Percentiles rank a stretch among this genome's conserved stretches.
Evolutionary conservation across 805 yeast genomes (phyloP).

Genomic region (Candida pseudoglaebosa): DNA sequence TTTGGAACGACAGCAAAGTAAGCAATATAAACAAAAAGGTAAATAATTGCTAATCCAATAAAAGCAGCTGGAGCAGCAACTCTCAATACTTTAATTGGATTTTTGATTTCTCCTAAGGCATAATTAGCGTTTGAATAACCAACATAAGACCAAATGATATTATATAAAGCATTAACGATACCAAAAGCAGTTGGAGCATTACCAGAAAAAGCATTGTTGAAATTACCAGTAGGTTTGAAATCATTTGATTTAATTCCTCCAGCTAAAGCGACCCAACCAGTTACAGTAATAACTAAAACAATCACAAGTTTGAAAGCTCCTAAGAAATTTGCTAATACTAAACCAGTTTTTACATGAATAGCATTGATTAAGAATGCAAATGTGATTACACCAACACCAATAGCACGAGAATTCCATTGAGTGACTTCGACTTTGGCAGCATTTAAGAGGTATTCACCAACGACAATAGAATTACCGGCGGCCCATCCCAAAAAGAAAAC

Average conservation of each 20-base stretch:
- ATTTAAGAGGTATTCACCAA: constrained; percentile 70
- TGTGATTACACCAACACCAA: constrained; percentile 71
- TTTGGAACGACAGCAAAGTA: constrained; percentile 79
- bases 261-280: constrained; percentile 82
- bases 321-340: constrained; percentile 56
- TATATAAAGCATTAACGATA: constrained; percentile 70
- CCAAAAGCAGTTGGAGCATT: constrained; percentile 58
- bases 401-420: constrained; percentile 73
- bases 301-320: constrained; percentile 75
- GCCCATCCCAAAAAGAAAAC: constrained; percentile 82
- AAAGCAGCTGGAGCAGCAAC: constrained; percentile 76
- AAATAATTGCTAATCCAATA: constrained; percentile 54
- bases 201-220: constrained; percentile 55
- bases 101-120: constrained; percentile 73
- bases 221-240: constrained; percentile 53
- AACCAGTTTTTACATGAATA: constrained; percentile 59
- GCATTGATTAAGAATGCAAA: constrained; percentile 66
- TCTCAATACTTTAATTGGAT: constrained; percentile 66
- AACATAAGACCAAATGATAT: constrained; percentile 80
- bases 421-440: constrained; percentile 69
- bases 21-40: constrained; percentile 74
- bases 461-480: constrained; percentile 75
- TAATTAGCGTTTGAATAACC: constrained; percentile 83
- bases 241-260: constrained; percentile 56
- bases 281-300: constrained; percentile 62